These are phyloP conservation scores for Lablab purpureus DNA, from an alignment of 306 rosid genomes.

Conservation along the genomic window DNA sequence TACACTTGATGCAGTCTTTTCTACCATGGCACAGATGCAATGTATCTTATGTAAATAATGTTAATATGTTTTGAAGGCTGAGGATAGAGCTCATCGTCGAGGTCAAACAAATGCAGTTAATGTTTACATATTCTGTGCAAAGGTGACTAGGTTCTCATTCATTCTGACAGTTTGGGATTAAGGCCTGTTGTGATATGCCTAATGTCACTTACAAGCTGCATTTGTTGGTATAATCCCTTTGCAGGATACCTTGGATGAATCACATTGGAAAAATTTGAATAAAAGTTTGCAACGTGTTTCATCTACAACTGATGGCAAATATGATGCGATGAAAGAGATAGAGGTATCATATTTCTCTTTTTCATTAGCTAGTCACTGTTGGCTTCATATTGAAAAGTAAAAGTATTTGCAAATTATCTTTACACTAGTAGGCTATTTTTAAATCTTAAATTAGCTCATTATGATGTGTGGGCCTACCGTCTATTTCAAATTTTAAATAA, in stretches of 20 bases:
- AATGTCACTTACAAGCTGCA: constrained; percentile 37
- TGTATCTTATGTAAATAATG: constrained; percentile 40
- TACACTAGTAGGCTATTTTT: constrained; percentile 13
- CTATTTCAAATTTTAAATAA: neutral
- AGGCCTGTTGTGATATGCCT: constrained; percentile 33
- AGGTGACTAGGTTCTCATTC: constrained; percentile 62
- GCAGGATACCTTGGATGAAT: constrained; percentile 86
- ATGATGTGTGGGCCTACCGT: neutral
- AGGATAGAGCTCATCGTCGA: constrained; percentile 97
- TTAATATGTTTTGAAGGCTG: constrained; percentile 74
- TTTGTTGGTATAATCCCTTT: constrained; percentile 44
- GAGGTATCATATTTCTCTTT: constrained; percentile 49
- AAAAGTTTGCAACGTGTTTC: constrained; percentile 83
- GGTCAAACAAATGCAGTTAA: constrained; percentile 95
- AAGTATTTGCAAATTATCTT: constrained; percentile 18
- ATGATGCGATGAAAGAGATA: constrained; percentile 77
- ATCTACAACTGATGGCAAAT: constrained; percentile 85
- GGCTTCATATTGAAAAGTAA: neutral
- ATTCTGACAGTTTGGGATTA: constrained; percentile 33
- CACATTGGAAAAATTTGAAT: constrained; percentile 79
- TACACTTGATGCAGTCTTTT: constrained; percentile 35
- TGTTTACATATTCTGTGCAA: constrained; percentile 85
- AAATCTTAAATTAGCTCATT: constrained; percentile 4
- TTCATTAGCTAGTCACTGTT: neutral
- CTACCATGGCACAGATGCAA: neutral